Evolutionary conservation across 768 basidiomycete genomes (phyloP).

Genomic region (Tricholoma sp.): DNA sequence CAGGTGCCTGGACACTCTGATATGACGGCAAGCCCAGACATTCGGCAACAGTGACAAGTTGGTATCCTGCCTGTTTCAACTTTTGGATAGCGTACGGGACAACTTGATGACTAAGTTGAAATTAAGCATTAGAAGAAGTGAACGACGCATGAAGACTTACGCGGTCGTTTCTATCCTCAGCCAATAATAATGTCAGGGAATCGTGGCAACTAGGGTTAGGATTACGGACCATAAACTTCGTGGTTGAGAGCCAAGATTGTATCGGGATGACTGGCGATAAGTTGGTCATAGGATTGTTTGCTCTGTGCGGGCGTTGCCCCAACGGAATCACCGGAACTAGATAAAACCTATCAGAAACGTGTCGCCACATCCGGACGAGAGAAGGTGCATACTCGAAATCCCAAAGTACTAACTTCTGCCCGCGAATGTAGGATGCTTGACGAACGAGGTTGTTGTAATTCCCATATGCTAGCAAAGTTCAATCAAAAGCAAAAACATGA

Average conservation of each 20-base stretch:
- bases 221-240: constrained; percentile 29
- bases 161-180: background rate
- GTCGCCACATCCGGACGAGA: too few species aligned
- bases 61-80: constrained; percentile 33
- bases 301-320: constrained; percentile 30
- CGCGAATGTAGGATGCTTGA: constrained; percentile 28
- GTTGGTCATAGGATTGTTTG: constrained; percentile 23
- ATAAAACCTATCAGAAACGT: background rate
- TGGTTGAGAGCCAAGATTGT: constrained; percentile 39
- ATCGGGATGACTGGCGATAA: constrained; percentile 24
- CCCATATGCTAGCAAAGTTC: constrained; percentile 23
- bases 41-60: constrained; percentile 34
- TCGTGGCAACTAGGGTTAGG: too few species aligned
- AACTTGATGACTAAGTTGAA: constrained; percentile 12
- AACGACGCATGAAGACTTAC: background rate
- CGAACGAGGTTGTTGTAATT: constrained; percentile 44
- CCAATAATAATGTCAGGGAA: background rate
- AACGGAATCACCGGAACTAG: constrained; percentile 34
- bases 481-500: background rate
- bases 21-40: constrained; percentile 32
- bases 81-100: constrained; percentile 30
- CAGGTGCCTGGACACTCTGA: constrained; percentile 22
- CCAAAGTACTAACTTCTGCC: constrained; percentile 35
- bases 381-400: constrained; percentile 19
- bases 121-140: background rate